phyloP scores from a whole-genome alignment of 179 eudicot species.

The Beta corolliflora region DNA sequence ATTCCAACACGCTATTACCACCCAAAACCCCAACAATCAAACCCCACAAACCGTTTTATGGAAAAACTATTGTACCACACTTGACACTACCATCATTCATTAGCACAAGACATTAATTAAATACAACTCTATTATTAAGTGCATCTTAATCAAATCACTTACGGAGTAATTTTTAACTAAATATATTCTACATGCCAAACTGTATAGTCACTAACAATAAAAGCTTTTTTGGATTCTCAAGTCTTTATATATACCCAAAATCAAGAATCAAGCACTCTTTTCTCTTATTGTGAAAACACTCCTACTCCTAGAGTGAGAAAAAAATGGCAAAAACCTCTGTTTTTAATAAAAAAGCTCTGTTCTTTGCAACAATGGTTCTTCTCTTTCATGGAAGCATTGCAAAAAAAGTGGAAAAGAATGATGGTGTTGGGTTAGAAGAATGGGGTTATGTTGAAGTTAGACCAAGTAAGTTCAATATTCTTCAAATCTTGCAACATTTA shows the following conservation, averaged over 20 bases:
- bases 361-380: conserved; percentile 24
- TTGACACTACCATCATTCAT: background rate
- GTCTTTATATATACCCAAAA: conserved; percentile 2
- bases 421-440: conserved; percentile 67
- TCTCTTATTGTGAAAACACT: background rate
- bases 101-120: background rate
- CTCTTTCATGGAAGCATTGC: conserved; percentile 36
- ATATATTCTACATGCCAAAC: background rate
- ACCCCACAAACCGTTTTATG: conserved; percentile 1
- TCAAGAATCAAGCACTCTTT: background rate
- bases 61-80: conserved; percentile 6
- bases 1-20: background rate
- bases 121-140: background rate
- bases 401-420: conserved; percentile 24
- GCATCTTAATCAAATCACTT: conserved; percentile 1
- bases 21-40: background rate
- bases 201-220: background rate
- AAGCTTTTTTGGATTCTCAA: conserved; percentile 11
- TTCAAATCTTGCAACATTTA: background rate
- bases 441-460: conserved; percentile 96
- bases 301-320: background rate
- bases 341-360: conserved; percentile 15
- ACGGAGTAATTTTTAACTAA: background rate
- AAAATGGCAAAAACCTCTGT: conserved; percentile 29
- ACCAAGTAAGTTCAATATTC: conserved; percentile 57